These are phyloP conservation scores for Vigna trinervia DNA, from an alignment of 306 rosid genomes.

Conservation along the genomic window DNA sequence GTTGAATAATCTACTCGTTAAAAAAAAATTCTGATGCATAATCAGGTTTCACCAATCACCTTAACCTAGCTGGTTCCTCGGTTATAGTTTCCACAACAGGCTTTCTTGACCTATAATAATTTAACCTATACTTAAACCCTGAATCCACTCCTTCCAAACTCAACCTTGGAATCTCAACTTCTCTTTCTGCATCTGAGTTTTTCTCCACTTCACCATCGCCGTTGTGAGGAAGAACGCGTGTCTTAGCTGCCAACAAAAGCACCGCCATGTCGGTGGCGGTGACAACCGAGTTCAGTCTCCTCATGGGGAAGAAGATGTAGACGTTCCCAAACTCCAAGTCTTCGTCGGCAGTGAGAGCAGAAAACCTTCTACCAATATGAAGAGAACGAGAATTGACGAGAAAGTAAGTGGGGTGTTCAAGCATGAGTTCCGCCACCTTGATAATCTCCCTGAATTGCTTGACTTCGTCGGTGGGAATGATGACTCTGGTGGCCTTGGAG, in stretches of 20 bases:
- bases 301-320: slow-evolving; percentile 83
- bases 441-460: slow-evolving; percentile 59
- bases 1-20: not conserved
- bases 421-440: slow-evolving; percentile 93
- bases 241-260: slow-evolving; percentile 73
- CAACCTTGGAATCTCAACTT: slow-evolving; percentile 49
- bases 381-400: slow-evolving; percentile 65
- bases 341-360: slow-evolving; percentile 79
- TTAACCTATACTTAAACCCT: slow-evolving; percentile 63
- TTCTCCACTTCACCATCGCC: not conserved
- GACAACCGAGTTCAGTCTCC: slow-evolving; percentile 65
- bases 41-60: not conserved
- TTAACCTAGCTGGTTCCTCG: slow-evolving; percentile 64
- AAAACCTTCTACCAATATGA: slow-evolving; percentile 73
- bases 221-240: slow-evolving; percentile 55
- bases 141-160: slow-evolving; percentile 69
- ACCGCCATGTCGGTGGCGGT: slow-evolving; percentile 77
- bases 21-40: not conserved
- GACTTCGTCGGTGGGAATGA: slow-evolving; percentile 80
- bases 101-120: slow-evolving; percentile 75
- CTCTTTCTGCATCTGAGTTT: not conserved
- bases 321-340: slow-evolving; percentile 76
- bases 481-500: slow-evolving; percentile 64
- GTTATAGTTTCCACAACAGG: slow-evolving; percentile 85
- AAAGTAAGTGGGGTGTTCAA: slow-evolving; percentile 70